A percentile compares a stretch with the other conserved stretches of the same genome.
Conservation (phyloP, 257 asterid species). For the Anisodus acutangulus region DNA sequence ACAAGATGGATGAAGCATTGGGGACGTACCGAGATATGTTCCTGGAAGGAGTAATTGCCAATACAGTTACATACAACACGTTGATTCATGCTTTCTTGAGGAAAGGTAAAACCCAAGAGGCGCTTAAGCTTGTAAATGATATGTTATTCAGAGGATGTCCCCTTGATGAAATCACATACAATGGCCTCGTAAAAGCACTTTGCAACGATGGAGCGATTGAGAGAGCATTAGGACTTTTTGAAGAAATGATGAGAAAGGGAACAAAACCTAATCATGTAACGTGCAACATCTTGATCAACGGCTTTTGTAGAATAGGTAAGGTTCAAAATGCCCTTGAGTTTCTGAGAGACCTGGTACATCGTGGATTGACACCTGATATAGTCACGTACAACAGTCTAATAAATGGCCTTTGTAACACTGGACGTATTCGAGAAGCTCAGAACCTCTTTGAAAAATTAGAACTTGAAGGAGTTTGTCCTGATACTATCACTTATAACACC, state of each 20-base stretch:
- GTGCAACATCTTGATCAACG: slow-evolving; percentile 61
- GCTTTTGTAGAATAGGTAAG: slow-evolving; percentile 33
- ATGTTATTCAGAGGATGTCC: slow-evolving; percentile 78
- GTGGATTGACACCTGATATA: slow-evolving; percentile 79
- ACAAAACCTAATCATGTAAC: slow-evolving; percentile 52
- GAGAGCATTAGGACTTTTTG: slow-evolving; percentile 71
- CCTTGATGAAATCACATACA: slow-evolving; percentile 72
- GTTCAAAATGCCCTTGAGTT: slow-evolving; percentile 69
- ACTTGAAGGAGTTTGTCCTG: slow-evolving; percentile 63
- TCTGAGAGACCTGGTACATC: slow-evolving; percentile 64
- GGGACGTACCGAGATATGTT: slow-evolving; percentile 69
- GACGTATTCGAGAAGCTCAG: slow-evolving; percentile 60
- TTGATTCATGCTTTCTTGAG: slow-evolving; percentile 68
- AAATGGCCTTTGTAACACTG: slow-evolving; percentile 77
- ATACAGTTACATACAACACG: slow-evolving; percentile 78
- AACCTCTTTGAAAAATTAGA: slow-evolving; percentile 61
- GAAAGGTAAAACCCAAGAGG: slow-evolving; percentile 59
- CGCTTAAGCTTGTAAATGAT: slow-evolving; percentile 72
- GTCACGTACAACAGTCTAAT: slow-evolving; percentile 71
- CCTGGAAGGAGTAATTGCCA: slow-evolving; percentile 80
- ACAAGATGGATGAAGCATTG: slow-evolving; percentile 70
- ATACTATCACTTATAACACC: slow-evolving; percentile 70
- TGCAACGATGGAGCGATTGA: slow-evolving; percentile 76
- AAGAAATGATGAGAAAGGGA: slow-evolving; percentile 75
- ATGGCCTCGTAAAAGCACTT: slow-evolving; percentile 73